phyloP scores from a whole-genome alignment of 352 stramenopile species.

The Pythium folliculosum region DNA sequence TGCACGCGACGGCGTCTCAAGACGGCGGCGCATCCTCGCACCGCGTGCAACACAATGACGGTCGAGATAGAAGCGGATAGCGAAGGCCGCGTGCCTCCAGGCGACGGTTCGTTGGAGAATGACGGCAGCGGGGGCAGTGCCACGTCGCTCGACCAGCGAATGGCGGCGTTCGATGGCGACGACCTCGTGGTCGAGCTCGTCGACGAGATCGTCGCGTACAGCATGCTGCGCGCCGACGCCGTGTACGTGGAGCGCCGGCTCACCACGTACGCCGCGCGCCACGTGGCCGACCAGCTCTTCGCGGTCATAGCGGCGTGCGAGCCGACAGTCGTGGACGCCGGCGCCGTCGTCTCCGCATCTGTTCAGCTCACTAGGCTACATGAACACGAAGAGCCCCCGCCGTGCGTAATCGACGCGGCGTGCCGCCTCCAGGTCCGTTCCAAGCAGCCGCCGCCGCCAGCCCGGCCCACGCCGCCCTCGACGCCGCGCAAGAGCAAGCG shows the following conservation, averaged over 20 bases:
- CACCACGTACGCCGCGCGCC: conserved; percentile 30
- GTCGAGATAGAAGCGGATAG: too few species aligned
- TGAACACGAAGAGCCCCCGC: conserved; percentile 5
- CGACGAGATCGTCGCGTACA: conserved; percentile 17
- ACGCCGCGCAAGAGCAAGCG: conserved; percentile 15
- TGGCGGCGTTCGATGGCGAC: conserved; percentile 28
- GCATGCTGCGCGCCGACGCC: conserved; percentile 25
- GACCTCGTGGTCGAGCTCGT: conserved; percentile 34
- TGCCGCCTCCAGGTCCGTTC: conserved; percentile 18
- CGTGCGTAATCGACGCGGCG: conserved; percentile 16
- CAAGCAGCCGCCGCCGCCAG: conserved; percentile 5
- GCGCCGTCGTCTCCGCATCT: background rate
- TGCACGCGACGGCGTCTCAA: too few species aligned
- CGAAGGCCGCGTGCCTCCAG: too few species aligned
- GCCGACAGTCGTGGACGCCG: background rate
- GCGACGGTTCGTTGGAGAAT: too few species aligned
- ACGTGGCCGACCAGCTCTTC: conserved; percentile 28
- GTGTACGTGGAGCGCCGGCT: conserved; percentile 33
- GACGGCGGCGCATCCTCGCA: too few species aligned
- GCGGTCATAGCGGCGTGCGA: conserved; percentile 14
- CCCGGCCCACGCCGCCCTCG: background rate
- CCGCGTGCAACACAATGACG: too few species aligned
- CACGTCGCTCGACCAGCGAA: background rate
- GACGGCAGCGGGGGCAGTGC: too few species aligned
- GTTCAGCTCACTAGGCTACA: background rate